Evolutionary conservation across 1,139 yeast genomes (phyloP).

Genomic region (Yarrowia galli): DNA sequence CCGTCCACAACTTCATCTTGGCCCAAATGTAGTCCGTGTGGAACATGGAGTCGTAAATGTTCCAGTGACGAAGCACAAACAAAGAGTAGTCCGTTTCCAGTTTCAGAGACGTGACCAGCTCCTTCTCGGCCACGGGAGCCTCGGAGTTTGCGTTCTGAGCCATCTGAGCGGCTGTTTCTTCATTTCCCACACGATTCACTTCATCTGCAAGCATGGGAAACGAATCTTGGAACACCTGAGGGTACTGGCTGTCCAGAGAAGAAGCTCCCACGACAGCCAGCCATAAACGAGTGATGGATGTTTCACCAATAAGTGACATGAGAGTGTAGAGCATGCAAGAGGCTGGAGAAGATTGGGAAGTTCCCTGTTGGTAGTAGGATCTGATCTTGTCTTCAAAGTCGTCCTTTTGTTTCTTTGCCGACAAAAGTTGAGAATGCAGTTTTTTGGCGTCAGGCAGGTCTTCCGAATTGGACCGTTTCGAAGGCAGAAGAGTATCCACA

Average conservation of each 20-base stretch:
- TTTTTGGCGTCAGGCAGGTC: constrained; percentile 19
- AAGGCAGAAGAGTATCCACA: constrained; percentile 7
- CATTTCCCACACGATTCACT: constrained; percentile 66
- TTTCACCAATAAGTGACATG: constrained; percentile 79
- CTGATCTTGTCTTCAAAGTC: constrained; percentile 29
- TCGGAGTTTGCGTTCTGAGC: constrained; percentile 47
- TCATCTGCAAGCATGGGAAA: constrained; percentile 84
- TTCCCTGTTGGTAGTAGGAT: constrained; percentile 80
- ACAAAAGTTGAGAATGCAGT: constrained; percentile 17
- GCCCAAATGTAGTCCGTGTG: constrained; percentile 92
- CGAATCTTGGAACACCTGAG: constrained; percentile 75
- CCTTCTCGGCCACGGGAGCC: constrained; percentile 62
- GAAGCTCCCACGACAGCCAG: constrained; percentile 87
- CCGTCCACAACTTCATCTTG: constrained; percentile 86
- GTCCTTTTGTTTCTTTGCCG: constrained; percentile 38
- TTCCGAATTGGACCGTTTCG: constrained; percentile 6
- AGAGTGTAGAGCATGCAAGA: constrained; percentile 83
- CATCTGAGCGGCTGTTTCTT: constrained; percentile 48
- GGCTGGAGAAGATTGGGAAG: constrained; percentile 75
- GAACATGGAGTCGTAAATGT: constrained; percentile 86
- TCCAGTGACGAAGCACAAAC: constrained; percentile 90
- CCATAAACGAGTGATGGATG: constrained; percentile 78
- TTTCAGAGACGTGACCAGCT: constrained; percentile 67
- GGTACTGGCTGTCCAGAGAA: constrained; percentile 75
- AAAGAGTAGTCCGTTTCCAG: constrained; percentile 86